A percentile compares a stretch with the other conserved stretches of the same genome.
phyloP scores from a whole-genome alignment of 305 asterid species.

The Rubia tinctorum region DNA sequence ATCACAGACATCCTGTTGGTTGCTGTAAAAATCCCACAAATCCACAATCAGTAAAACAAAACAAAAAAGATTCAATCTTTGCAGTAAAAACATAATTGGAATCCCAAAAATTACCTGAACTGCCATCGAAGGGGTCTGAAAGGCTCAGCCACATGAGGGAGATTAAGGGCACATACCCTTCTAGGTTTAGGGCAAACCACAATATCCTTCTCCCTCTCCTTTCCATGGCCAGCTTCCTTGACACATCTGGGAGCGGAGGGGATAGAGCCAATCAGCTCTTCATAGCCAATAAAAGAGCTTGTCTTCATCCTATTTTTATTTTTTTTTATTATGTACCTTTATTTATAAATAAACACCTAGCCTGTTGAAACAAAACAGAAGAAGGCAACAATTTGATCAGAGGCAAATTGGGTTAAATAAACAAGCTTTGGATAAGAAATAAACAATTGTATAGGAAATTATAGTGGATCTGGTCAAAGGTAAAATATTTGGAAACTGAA shows the following conservation, averaged over 20 bases:
- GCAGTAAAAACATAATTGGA: not conserved
- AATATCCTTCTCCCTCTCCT: conserved; percentile 32
- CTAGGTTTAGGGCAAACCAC: conserved; percentile 93
- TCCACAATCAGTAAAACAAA: not conserved
- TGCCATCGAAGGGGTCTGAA: conserved; percentile 62
- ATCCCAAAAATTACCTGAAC: conserved; percentile 39
- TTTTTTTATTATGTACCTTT: not conserved
- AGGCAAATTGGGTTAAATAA: conserved; percentile 2
- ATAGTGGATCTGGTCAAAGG: conserved; percentile 49
- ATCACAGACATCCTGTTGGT: conserved; percentile 75
- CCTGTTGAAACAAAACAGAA: conserved; percentile 11
- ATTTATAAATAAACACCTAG: conserved; percentile 1
- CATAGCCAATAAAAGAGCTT: conserved; percentile 45
- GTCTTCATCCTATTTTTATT: conserved; percentile 40
- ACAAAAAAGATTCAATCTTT: not conserved
- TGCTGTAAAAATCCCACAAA: conserved; percentile 33
- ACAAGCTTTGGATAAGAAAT: not conserved
- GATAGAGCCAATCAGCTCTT: conserved; percentile 49
- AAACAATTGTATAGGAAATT: conserved; percentile 8
- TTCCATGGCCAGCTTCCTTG: conserved; percentile 3
- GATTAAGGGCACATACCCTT: conserved; percentile 50
- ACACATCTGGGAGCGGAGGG: conserved; percentile 15
- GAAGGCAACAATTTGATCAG: not conserved
- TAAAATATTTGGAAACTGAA: conserved; percentile 13
- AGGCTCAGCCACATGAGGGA: conserved; percentile 41